Evolutionary conservation across 805 yeast genomes (phyloP).

Genomic region (Lachancea sp.): DNA sequence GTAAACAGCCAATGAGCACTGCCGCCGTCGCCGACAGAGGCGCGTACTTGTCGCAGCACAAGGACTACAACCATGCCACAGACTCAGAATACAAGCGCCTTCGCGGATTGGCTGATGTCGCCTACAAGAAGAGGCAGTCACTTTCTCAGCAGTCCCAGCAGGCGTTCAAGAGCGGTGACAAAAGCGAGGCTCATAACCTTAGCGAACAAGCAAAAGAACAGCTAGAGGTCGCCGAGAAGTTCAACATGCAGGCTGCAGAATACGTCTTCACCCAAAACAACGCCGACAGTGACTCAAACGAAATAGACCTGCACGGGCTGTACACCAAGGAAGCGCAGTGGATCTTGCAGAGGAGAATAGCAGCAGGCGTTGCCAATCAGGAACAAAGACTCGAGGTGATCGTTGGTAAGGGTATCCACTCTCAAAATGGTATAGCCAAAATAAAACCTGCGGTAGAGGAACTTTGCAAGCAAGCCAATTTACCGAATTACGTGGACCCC

Average conservation of each 20-base stretch:
- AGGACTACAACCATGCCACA: slow-evolving; percentile 68
- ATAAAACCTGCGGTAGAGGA: slow-evolving; percentile 83
- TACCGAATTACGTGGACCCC: slow-evolving; percentile 55
- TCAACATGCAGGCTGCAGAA: slow-evolving; percentile 79
- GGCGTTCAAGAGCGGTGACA: slow-evolving; percentile 73
- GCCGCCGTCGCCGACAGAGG: slow-evolving; percentile 14
- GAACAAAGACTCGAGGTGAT: slow-evolving; percentile 69
- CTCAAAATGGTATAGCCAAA: slow-evolving; percentile 75
- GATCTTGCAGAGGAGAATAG: slow-evolving; percentile 65
- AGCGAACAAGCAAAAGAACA: slow-evolving; percentile 63
- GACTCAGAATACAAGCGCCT: slow-evolving; percentile 58
- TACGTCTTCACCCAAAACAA: slow-evolving; percentile 85
- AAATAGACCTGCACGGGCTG: slow-evolving; percentile 89
- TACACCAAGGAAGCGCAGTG: slow-evolving; percentile 84
- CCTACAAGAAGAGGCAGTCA: slow-evolving; percentile 49
- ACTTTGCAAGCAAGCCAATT: slow-evolving; percentile 59
- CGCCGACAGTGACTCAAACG: slow-evolving; percentile 75
- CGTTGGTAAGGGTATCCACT: slow-evolving; percentile 90
- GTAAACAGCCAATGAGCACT: slow-evolving; percentile 2
- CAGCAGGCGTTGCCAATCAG: slow-evolving; percentile 49
- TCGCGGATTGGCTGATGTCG: slow-evolving; percentile 62
- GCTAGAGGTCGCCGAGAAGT: slow-evolving; percentile 53
- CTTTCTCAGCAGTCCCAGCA: slow-evolving; percentile 63
- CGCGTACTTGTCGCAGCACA: slow-evolving; percentile 13
- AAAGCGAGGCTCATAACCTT: slow-evolving; percentile 61